Evolutionary conservation across 495 filamentous ascomycete species (phyloP).

Genomic region (Penicillium ucsense): DNA sequence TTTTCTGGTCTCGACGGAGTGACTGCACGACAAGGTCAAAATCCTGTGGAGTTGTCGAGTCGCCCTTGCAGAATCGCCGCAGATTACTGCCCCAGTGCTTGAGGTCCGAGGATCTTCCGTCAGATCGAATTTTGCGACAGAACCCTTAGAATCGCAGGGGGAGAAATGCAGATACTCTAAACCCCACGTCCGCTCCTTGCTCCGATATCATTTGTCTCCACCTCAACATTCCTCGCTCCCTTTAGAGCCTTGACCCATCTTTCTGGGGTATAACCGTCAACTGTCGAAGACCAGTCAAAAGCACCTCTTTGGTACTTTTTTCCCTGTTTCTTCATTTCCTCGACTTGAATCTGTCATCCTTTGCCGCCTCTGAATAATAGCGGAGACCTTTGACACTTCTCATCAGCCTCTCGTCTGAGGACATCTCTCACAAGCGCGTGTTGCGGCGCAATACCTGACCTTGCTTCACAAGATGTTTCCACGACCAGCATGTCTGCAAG

Average conservation of each 20-base stretch:
- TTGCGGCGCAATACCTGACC: too few relatives aligned
- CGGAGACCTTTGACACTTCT: too few relatives aligned
- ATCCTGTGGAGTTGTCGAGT: constrained; percentile 2
- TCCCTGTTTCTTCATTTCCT: constrained; percentile 4
- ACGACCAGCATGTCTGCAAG: constrained; percentile 28
- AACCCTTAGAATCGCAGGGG: constrained; percentile 18
- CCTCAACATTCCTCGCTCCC: constrained; percentile 17
- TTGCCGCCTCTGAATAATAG: too few relatives aligned
- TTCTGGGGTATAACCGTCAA: constrained; percentile 16
- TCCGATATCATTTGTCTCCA: constrained; percentile 5
- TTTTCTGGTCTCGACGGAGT: too few relatives aligned
- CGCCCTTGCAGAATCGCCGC: constrained; percentile 21
- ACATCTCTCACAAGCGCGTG: neutral
- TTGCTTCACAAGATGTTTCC: constrained; percentile 23
- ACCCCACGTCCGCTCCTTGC: constrained; percentile 11
- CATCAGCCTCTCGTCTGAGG: too few relatives aligned
- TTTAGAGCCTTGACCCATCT: constrained; percentile 13
- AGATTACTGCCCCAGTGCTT: constrained; percentile 6
- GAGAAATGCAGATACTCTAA: constrained; percentile 26
- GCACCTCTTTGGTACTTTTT: constrained; percentile 19
- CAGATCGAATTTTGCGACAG: constrained; percentile 15
- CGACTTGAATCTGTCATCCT: too few relatives aligned
- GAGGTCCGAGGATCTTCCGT: constrained; percentile 10
- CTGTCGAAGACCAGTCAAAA: constrained; percentile 10
- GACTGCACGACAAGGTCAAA: too few relatives aligned